Evolutionary conservation across 495 filamentous ascomycete genomes (phyloP).

Genomic region (Aspergillus carlsbadensis): DNA sequence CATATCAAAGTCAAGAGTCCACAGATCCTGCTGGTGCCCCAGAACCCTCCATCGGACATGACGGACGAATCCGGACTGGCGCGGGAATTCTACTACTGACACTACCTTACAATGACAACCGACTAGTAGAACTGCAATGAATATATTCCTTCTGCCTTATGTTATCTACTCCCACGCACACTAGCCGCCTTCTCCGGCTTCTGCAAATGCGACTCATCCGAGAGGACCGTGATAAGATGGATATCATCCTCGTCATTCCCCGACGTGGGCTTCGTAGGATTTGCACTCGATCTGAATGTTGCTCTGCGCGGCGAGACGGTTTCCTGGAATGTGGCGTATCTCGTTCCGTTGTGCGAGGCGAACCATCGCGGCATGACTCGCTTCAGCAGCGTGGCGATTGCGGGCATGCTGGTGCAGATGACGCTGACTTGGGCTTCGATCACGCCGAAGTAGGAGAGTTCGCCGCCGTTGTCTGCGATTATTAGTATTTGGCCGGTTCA

Average conservation of each 20-base stretch:
- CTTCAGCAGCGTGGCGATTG: slow-evolving; percentile 3
- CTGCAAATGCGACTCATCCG: neutral
- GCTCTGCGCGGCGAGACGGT: neutral
- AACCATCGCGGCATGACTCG: neutral
- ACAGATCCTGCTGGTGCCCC: slow-evolving; percentile 15
- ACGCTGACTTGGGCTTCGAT: slow-evolving; percentile 7
- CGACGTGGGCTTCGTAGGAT: neutral
- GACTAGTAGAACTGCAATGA: no score
- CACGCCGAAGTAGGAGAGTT: slow-evolving; percentile 8
- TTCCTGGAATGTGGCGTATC: neutral
- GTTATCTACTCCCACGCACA: neutral
- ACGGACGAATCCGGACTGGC: neutral
- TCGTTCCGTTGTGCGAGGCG: neutral
- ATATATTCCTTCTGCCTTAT: neutral
- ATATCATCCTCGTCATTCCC: neutral
- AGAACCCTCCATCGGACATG: neutral
- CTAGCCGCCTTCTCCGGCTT: neutral
- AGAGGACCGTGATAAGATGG: neutral
- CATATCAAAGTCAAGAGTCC: slow-evolving; percentile 19
- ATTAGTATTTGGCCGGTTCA: no score
- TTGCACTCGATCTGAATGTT: neutral
- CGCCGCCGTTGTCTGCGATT: slow-evolving; percentile 4
- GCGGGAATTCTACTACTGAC: neutral
- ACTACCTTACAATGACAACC: neutral
- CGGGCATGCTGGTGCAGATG: slow-evolving; percentile 8